These are phyloP conservation scores for Penium margaritaceum DNA, from an alignment of 139 green algal genomes.

Conservation along the genomic window DNA sequence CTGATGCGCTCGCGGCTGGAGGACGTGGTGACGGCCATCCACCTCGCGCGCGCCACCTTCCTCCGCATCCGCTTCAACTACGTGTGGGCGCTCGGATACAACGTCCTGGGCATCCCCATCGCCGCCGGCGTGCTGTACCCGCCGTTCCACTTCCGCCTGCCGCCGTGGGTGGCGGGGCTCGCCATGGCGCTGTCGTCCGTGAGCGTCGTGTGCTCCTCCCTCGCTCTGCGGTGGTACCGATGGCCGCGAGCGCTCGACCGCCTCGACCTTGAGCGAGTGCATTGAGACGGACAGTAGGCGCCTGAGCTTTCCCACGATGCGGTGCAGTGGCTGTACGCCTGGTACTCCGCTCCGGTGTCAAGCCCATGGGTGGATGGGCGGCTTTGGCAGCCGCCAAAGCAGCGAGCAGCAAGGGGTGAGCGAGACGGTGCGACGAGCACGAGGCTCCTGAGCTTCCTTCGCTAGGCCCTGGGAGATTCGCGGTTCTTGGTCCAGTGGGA, in stretches of 20 bases:
- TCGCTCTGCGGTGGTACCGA: constrained; percentile 72
- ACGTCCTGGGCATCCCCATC: constrained; percentile 76
- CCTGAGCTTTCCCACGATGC: too few relatives aligned
- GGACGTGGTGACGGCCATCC: constrained; percentile 78
- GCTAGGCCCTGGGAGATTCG: too few relatives aligned
- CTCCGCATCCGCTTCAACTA: constrained; percentile 85
- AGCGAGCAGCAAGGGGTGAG: too few relatives aligned
- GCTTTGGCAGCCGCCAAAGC: too few relatives aligned
- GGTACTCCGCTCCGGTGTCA: too few relatives aligned
- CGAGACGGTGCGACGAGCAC: too few relatives aligned
- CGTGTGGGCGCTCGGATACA: constrained; percentile 88
- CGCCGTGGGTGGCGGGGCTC: constrained; percentile 81
- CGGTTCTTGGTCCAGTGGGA: too few relatives aligned
- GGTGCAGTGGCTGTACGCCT: too few relatives aligned
- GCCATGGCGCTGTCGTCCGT: constrained; percentile 85
- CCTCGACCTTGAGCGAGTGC: constrained; percentile 2
- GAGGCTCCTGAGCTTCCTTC: too few relatives aligned
- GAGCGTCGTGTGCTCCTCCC: constrained; percentile 71
- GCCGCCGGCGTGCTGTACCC: constrained; percentile 72
- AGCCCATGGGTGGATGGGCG: too few relatives aligned
- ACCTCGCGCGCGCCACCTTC: constrained; percentile 75
- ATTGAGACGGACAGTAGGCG: too few relatives aligned
- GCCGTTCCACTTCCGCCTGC: constrained; percentile 61
- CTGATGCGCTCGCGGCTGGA: constrained; percentile 82
- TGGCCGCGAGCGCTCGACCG: constrained; percentile 48